These are phyloP conservation scores for Phaffomyces antillensis DNA, from an alignment of 805 yeast genomes.

Conservation along the genomic window DNA sequence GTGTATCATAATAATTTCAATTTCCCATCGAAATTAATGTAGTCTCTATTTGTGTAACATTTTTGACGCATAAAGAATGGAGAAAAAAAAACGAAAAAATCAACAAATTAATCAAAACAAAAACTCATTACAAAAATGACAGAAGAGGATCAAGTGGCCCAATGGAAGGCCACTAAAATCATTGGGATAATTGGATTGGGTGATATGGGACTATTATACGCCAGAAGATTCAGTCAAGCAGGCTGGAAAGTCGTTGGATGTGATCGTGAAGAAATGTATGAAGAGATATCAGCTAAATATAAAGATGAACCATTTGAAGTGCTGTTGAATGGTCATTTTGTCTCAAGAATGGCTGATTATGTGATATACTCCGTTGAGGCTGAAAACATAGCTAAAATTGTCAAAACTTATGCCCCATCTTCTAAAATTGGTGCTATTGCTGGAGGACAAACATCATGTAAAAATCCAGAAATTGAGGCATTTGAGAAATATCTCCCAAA, in stretches of 20 bases:
- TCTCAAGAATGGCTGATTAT: constrained; percentile 75
- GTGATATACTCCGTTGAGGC: constrained; percentile 92
- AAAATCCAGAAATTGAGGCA: constrained; percentile 81
- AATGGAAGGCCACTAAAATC: constrained; percentile 40
- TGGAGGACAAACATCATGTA: constrained; percentile 98
- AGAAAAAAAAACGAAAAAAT: no score
- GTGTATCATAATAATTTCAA: no score
- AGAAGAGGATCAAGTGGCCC: background rate
- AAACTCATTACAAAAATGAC: background rate
- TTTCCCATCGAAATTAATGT: no score
- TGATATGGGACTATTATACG: constrained; percentile 92
- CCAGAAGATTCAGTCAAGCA: constrained; percentile 63
- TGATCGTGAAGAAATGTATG: constrained; percentile 65
- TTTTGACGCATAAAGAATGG: no score
- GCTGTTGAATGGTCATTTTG: constrained; percentile 73
- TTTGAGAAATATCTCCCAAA: constrained; percentile 68
- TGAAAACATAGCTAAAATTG: constrained; percentile 68
- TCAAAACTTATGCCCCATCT: constrained; percentile 72
- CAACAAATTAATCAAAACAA: no score
- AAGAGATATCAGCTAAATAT: constrained; percentile 34
- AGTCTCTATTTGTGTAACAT: no score
- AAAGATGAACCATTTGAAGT: constrained; percentile 43
- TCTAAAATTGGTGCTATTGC: constrained; percentile 84
- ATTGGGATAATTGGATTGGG: constrained; percentile 95
- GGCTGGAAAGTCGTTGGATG: constrained; percentile 92